Evolutionary conservation across 108 stramenopile species (phyloP), one percentile per base, ranked within the genome.

Genomic region (Skeletonema potamos): DNA sequence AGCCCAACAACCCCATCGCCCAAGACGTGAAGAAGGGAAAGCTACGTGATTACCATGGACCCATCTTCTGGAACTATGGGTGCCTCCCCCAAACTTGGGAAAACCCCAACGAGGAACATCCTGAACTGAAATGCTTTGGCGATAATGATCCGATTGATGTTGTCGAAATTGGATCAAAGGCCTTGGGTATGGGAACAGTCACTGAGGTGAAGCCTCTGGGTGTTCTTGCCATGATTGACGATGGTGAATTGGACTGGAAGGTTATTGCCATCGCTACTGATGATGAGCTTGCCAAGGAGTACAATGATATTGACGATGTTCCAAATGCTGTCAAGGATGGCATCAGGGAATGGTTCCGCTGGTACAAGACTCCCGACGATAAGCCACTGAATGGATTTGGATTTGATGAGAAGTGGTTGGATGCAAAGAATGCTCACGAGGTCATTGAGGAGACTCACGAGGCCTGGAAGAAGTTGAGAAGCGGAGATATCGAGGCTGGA

Each of bases 211-310:
- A 98, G 89, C 84, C 95, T 6, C 84, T 99, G 27, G 99, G 99
- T 54, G 95, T 97, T 55, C 79, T 99, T 58, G 99, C 98, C 82
- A 99, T 99, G 99, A 99, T 99, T 82, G 99, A 99, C 70, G 98
- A 99, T 76, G 99, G 99, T 37, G 99, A 99, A 85, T 87, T 99
- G 76, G 99, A 99, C 87, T 99, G 99, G 99, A 99, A 99, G 94
- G 77, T 79, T 11, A 77, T 99, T 64, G 97, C 93, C 65, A 85
- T 99, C 68, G 86, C 91, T 61, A 79, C 78, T 8, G 91, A 93
- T 30, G 99, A 99, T 86, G 96, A 98, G 26, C 82, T 99, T 67
- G 98, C 98, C 56, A 64, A 76, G 26, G 82, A 98, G 74, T 96
- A 99, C 84, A 94, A 97, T 76, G 97, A 97, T 63, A 95, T 99